Conservation (phyloP, 768 basidiomycete species). For the Boletus pseudo-olivaceus region DNA sequence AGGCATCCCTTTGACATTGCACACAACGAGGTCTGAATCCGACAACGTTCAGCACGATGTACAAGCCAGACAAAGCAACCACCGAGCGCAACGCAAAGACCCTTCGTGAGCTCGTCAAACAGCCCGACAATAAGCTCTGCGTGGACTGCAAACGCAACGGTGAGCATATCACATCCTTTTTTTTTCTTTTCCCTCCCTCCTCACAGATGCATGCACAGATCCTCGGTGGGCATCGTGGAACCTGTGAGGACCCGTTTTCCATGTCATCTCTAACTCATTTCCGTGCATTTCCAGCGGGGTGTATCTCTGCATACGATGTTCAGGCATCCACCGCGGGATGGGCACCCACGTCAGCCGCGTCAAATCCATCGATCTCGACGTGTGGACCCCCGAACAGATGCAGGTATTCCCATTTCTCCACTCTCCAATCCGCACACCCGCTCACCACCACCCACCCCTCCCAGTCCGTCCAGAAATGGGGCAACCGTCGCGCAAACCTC, state of each 20-base stretch:
- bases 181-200: neutral
- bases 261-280: neutral
- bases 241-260: slow-evolving; percentile 49
- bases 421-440: neutral
- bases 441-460: neutral
- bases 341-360: slow-evolving; percentile 97
- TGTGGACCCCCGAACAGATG: slow-evolving; percentile 99
- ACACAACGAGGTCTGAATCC: neutral
- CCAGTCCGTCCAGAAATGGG: slow-evolving; percentile 89
- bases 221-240: slow-evolving; percentile 99
- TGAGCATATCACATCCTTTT: slow-evolving; percentile 34
- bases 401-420: slow-evolving; percentile 47
- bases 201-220: slow-evolving; percentile 45
- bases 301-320: slow-evolving; percentile 95
- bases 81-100: slow-evolving; percentile 75
- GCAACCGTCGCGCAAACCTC: slow-evolving; percentile 85
- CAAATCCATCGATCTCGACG: slow-evolving; percentile 95
- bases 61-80: slow-evolving; percentile 77
- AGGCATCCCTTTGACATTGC: neutral
- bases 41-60: slow-evolving; percentile 28
- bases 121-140: slow-evolving; percentile 89
- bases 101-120: slow-evolving; percentile 84
- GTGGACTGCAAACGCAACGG: slow-evolving; percentile 98
- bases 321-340: slow-evolving; percentile 96
- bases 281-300: slow-evolving; percentile 58